Evolutionary conservation across 2,329 filamentous ascomycete genomes (phyloP).

Genomic region (Chrysoporthe cubensis): DNA sequence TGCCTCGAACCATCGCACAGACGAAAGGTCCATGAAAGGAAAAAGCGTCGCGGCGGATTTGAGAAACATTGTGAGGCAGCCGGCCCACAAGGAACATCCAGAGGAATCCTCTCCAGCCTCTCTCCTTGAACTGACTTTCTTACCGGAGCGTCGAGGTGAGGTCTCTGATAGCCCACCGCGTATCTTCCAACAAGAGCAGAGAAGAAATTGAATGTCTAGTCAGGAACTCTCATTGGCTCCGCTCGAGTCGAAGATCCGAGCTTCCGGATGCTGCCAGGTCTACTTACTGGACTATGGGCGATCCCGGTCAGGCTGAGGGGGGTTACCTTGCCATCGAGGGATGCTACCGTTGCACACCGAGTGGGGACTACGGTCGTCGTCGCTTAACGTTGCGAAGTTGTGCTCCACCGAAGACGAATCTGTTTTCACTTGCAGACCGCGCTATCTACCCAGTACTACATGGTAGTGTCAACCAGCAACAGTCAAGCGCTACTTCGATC

Average conservation of each 20-base stretch:
- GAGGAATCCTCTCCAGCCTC: background rate
- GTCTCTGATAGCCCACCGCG: background rate
- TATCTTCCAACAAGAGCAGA: background rate
- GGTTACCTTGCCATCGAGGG: background rate
- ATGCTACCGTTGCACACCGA: conserved; percentile 12
- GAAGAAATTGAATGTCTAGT: background rate
- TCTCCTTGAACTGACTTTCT: background rate
- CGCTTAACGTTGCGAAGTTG: background rate
- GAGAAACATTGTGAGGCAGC: background rate
- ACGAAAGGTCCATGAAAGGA: background rate
- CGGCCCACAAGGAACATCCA: no score
- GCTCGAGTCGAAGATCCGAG: background rate
- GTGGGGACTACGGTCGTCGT: background rate
- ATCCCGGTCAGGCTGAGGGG: conserved; percentile 1
- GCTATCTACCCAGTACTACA: background rate
- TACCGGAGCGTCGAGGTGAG: background rate
- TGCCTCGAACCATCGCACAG: conserved; percentile 15
- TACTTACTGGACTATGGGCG: background rate
- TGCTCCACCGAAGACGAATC: conserved; percentile 4
- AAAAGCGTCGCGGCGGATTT: background rate
- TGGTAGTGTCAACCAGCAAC: background rate
- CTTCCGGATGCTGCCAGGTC: background rate
- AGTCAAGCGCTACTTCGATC: background rate
- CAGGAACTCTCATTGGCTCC: conserved; percentile 2
- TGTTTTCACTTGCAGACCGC: background rate